Evolutionary conservation across 257 asterid species (phyloP), one percentile per base, ranked within the genome.

Genomic region (Cordia subcordata): DNA sequence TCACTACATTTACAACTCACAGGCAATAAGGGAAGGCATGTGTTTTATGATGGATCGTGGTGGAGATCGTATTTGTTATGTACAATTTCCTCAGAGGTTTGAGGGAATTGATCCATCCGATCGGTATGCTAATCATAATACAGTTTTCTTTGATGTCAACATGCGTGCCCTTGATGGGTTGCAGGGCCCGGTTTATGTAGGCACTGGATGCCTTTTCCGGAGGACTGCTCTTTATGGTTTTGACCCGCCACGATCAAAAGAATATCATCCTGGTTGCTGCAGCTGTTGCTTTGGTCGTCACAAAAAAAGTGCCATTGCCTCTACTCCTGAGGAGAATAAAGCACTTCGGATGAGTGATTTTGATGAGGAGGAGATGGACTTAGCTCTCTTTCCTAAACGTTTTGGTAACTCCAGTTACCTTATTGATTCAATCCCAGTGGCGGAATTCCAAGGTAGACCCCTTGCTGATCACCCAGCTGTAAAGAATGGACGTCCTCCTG

Each of bases 1-100:
- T 75, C 96, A 88, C 82, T 88, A 88, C 79, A 83, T 88, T 54
- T 85, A 88, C 70, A 85, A 88, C 74, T 88, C 95, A 0, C 68
- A 83, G 61, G 96, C 96, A 16, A 83, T 85, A 46, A 75, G 88
- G 37, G 94, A 85, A 74, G 94, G 93, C 70, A 82, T 85, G 90
- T 85, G 94, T 58, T 85, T 85, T 73, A 88, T 85, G 94, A 85
- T 85, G 94, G 94, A 85, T 58, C 86, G 94, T 2, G 94, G 94
- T 49, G 96, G 94, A 18, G 94, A 88, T 69, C 88, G 94, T 55
- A 58, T 85, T 15, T 85, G 94, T 64, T 83, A 79, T 53, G 90
- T 83, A 51, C 94, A 88, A 75, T 88, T 85, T 57, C 94, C 96
- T 58, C 93, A 88, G 61, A 65, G 95, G 71, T 88, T 88, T 18